These are phyloP conservation scores for Emericellopsis atlantica DNA, from an alignment of 2,329 filamentous ascomycete genomes.

Conservation along the genomic window DNA sequence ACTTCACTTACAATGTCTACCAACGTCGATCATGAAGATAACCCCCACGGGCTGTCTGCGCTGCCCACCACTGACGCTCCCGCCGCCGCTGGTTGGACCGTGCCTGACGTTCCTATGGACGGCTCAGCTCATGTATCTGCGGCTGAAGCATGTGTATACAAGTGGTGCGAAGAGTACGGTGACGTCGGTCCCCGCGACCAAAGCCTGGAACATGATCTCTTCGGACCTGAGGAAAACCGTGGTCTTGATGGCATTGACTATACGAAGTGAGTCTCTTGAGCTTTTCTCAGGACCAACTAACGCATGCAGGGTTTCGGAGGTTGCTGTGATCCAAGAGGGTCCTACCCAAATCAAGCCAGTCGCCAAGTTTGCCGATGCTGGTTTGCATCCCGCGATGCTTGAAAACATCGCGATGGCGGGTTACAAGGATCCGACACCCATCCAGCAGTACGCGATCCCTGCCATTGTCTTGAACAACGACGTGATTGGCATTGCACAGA, in stretches of 20 bases:
- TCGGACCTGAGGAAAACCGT: constrained; percentile 43
- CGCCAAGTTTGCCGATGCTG: constrained; percentile 57
- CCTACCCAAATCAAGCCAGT: constrained; percentile 35
- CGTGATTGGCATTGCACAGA: constrained; percentile 83
- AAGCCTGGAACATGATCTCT: constrained; percentile 65
- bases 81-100: constrained; percentile 26
- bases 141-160: constrained; percentile 54
- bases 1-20: no score
- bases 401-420: constrained; percentile 63
- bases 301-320: constrained; percentile 35
- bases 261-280: constrained; percentile 34
- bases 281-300: neutral
- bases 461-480: constrained; percentile 67
- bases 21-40: no score
- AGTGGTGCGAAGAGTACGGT: constrained; percentile 76
- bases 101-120: no score
- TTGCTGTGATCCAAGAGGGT: constrained; percentile 46
- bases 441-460: constrained; percentile 77
- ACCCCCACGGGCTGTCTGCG: no score
- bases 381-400: constrained; percentile 72
- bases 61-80: no score
- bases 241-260: constrained; percentile 47
- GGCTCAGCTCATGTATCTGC: constrained; percentile 24
- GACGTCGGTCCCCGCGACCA: constrained; percentile 65
- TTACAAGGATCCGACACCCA: constrained; percentile 67